Conservation (phyloP, 495 filamentous ascomycete genomes). For the Talaromyces liani region DNA sequence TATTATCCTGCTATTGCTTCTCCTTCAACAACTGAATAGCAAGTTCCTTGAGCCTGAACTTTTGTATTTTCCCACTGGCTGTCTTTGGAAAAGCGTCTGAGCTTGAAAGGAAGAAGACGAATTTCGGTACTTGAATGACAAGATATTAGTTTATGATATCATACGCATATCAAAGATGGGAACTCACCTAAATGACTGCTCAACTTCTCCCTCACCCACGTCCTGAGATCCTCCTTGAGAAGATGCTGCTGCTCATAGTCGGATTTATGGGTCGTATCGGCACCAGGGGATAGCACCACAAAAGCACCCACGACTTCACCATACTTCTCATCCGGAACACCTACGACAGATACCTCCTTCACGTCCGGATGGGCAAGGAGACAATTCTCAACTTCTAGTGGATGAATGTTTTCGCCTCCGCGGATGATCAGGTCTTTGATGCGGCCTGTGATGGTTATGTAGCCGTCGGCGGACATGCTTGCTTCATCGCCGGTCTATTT, state of each 20-base stretch:
- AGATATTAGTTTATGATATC: too few relatives aligned
- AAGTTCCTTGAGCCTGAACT: conserved; percentile 74
- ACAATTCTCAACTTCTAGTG: conserved; percentile 87
- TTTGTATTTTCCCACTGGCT: conserved; percentile 94
- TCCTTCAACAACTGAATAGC: conserved; percentile 41
- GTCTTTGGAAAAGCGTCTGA: conserved; percentile 77
- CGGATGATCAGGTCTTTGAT: conserved; percentile 92
- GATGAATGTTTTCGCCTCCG: conserved; percentile 94
- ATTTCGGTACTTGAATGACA: conserved; percentile 64
- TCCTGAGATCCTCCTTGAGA: conserved; percentile 45
- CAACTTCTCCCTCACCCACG: conserved; percentile 66
- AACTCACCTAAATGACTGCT: conserved; percentile 68
- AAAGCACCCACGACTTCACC: conserved; percentile 87
- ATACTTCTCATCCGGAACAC: conserved; percentile 73
- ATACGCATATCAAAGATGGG: too few relatives aligned
- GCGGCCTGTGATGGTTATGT: conserved; percentile 64
- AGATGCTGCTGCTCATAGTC: conserved; percentile 10
- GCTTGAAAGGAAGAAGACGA: conserved; percentile 68
- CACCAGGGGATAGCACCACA: conserved; percentile 47
- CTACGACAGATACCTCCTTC: conserved; percentile 72
- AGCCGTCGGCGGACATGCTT: conserved; percentile 63
- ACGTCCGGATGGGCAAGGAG: conserved; percentile 65
- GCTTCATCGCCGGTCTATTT: conserved; percentile 79
- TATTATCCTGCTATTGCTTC: neutral
- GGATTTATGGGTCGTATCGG: conserved; percentile 20